A percentile compares a stretch with the other conserved stretches of the same genome.
These are phyloP conservation scores for Avicennia marina DNA, from an alignment of 257 asterid genomes.

Conservation along the genomic window DNA sequence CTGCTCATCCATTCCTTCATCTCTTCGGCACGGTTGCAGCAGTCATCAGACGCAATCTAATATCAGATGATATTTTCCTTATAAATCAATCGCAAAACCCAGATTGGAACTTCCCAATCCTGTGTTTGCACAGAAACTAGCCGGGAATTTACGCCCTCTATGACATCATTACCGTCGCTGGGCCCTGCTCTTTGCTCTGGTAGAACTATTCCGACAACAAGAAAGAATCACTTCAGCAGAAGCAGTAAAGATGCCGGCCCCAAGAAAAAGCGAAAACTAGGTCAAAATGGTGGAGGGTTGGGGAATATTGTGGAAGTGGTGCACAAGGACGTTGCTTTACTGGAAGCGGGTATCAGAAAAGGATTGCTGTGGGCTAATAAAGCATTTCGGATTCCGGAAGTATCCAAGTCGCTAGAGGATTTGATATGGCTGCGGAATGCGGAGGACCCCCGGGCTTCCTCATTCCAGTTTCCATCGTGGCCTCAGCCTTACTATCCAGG, in stretches of 20 bases:
- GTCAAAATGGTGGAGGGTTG: slow-evolving; percentile 35
- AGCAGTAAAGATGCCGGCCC: slow-evolving; percentile 9
- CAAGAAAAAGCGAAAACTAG: slow-evolving; percentile 23
- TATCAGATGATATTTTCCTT: neutral
- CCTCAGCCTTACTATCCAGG: slow-evolving; percentile 90
- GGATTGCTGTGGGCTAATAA: slow-evolving; percentile 74
- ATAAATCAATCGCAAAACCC: slow-evolving; percentile 7
- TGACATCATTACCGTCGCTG: slow-evolving; percentile 29
- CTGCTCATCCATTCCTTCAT: too few species aligned
- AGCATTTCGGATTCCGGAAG: slow-evolving; percentile 50
- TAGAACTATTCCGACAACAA: slow-evolving; percentile 6
- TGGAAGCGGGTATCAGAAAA: slow-evolving; percentile 45
- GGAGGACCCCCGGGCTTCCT: slow-evolving; percentile 47
- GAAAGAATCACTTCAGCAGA: slow-evolving; percentile 21
- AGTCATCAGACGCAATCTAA: neutral
- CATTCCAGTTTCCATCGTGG: slow-evolving; percentile 44
- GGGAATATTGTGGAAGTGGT: slow-evolving; percentile 52
- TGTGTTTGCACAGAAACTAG: neutral
- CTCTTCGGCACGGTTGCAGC: too few species aligned
- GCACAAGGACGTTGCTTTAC: slow-evolving; percentile 49
- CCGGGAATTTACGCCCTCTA: slow-evolving; percentile 1
- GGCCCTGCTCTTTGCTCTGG: slow-evolving; percentile 30
- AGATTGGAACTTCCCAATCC: too few species aligned
- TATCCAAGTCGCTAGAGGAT: slow-evolving; percentile 62
- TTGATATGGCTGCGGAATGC: slow-evolving; percentile 72